Evolutionary conservation across 768 basidiomycete genomes (phyloP).

Genomic region (Fibroporia radiculosa): DNA sequence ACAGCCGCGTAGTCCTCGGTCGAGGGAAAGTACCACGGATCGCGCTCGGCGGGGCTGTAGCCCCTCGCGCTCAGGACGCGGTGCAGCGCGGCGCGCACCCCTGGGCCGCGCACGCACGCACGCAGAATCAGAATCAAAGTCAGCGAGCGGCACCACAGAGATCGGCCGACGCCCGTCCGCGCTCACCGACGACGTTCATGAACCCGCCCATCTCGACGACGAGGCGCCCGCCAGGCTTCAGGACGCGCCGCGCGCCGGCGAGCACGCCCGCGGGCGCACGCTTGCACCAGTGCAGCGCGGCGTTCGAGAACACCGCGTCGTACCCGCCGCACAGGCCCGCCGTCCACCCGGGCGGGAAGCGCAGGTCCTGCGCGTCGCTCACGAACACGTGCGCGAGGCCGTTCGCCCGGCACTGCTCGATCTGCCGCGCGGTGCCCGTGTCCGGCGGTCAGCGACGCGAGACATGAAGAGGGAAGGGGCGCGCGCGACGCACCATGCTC

Average conservation of each 20-base stretch:
- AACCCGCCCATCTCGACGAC: constrained; percentile 75
- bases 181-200: constrained; percentile 58
- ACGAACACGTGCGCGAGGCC: constrained; percentile 41
- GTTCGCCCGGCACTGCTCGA: constrained; percentile 41
- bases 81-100: constrained; percentile 53
- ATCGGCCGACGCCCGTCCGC: background rate
- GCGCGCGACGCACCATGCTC: constrained; percentile 79
- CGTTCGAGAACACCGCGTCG: constrained; percentile 76
- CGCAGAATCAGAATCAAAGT: constrained; percentile 1
- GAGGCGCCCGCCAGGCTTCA: constrained; percentile 67
- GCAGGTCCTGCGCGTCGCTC: constrained; percentile 42
- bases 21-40: constrained; percentile 86
- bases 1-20: constrained; percentile 57
- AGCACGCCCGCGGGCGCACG: constrained; percentile 60
- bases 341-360: constrained; percentile 25
- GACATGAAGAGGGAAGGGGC: no score
- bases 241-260: constrained; percentile 44
- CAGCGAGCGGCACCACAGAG: no score
- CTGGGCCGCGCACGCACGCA: constrained; percentile 27
- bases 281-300: constrained; percentile 84
- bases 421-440: constrained; percentile 28
- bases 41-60: constrained; percentile 47
- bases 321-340: constrained; percentile 33
- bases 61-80: constrained; percentile 43
- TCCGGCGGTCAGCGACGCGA: no score